A percentile compares a stretch with the other conserved stretches of the same genome.
Conservation (phyloP, 139 green algal species). For the Raphidocelis subcapitata region DNA sequence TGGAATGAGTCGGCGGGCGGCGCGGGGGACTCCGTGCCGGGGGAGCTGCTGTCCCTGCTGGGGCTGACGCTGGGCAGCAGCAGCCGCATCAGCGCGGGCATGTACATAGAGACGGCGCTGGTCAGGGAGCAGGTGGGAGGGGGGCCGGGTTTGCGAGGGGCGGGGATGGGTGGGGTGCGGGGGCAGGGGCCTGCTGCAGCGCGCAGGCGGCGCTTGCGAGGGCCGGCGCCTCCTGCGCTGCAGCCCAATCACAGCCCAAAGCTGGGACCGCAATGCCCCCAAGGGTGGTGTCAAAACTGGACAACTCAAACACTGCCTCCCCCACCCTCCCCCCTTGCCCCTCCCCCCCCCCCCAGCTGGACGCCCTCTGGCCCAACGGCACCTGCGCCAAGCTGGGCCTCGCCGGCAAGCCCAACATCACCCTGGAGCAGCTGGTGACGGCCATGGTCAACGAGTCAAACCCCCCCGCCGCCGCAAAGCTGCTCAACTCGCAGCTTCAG, state of each 20-base stretch:
- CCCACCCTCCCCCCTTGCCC: too few species aligned
- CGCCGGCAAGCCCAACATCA: neutral
- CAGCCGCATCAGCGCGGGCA: neutral
- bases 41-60: constrained; percentile 17
- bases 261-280: too few species aligned
- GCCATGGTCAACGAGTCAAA: constrained; percentile 11
- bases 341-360: neutral
- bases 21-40: constrained; percentile 10
- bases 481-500: neutral
- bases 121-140: neutral
- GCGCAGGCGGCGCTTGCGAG: too few species aligned
- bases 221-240: too few species aligned
- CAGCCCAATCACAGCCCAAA: too few species aligned
- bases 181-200: too few species aligned
- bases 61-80: constrained; percentile 25
- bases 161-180: too few species aligned
- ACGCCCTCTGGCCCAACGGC: neutral
- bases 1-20: neutral
- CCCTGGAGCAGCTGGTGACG: constrained; percentile 25
- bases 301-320: too few species aligned
- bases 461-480: neutral
- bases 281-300: too few species aligned
- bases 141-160: too few species aligned
- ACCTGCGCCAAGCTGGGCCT: neutral
- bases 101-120: constrained; percentile 27